Evolutionary conservation across 2,329 filamentous ascomycete genomes (phyloP), one percentile per base, ranked within the genome.

Genomic region (Talaromyces sp.): DNA sequence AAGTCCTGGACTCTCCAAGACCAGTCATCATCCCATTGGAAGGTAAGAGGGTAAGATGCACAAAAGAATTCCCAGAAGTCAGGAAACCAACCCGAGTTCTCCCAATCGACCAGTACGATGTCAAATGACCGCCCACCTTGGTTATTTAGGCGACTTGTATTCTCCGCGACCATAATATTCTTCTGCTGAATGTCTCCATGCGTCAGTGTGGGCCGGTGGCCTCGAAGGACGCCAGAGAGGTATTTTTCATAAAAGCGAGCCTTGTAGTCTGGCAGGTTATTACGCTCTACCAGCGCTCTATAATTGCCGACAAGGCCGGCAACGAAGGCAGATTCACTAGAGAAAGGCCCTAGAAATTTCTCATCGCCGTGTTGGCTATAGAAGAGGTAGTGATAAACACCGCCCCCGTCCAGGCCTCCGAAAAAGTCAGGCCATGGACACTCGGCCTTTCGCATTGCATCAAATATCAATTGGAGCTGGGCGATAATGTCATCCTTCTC

Each of bases 171-270:
- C 55, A 69, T 64, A 61, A 69, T 68, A 41, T 69, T 70, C 56
- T 68, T 69, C 61, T 66, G 68, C 64, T 72, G 69, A 58, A 68
- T 55, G 46, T 70, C 69, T 32, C 69, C 68, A 62, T 72, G 70
- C 11, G 70, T 71, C 46, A 71, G 64, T 43, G 65, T 71, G 0
- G 70, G 67, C 62, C 66, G 67, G 55, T 71, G 67, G 14, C 69
- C 69, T 59, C 68, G 61, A 58, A 70, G 63, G 38, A 70, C 61
- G 19, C 58, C 35, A 61, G 62, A 10, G 26, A 71, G 49, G 43
- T 70, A 66, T 61, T 57, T 66, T 64, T 71, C 65, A 50, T 70
- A 71, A 59, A 63, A 71, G 62, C 66, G 66, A 58, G 50, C 65
- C 63, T 70, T 71, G 41, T 66, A 69, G 58, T 68, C 67, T 53